Conservation (phyloP, 306 rosid genomes). For the Corylus heterophylla region DNA sequence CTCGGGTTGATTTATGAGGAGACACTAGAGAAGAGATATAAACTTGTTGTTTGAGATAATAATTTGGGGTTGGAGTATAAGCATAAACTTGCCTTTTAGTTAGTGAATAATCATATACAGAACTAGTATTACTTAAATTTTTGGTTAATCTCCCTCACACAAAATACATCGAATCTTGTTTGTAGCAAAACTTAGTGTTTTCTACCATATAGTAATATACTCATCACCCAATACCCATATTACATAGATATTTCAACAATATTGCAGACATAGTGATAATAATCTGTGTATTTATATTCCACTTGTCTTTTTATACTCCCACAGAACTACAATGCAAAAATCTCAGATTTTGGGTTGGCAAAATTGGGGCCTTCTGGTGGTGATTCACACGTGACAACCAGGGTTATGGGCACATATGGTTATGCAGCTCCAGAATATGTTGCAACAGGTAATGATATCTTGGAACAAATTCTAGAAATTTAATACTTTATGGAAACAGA, state of each 20-base stretch:
- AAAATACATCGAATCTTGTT: neutral
- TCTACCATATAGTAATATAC: neutral
- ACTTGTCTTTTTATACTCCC: slow-evolving; percentile 12
- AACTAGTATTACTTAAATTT: slow-evolving; percentile 3
- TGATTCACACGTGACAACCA: slow-evolving; percentile 82
- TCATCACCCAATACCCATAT: neutral
- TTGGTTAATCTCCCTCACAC: neutral
- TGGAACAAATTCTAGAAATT: neutral
- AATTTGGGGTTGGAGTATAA: neutral
- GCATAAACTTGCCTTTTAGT: too few species aligned
- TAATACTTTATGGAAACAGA: neutral
- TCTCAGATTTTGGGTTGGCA: slow-evolving; percentile 88
- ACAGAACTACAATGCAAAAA: slow-evolving; percentile 77
- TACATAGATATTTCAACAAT: neutral
- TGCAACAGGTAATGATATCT: slow-evolving; percentile 62
- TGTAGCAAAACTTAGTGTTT: slow-evolving; percentile 7
- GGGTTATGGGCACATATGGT: slow-evolving; percentile 80
- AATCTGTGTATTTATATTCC: neutral
- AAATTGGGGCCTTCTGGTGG: slow-evolving; percentile 76
- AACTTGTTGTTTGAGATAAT: neutral
- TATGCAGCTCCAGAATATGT: slow-evolving; percentile 92
- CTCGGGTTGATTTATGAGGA: neutral
- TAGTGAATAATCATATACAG: neutral
- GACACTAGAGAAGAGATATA: neutral
- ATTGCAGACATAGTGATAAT: slow-evolving; percentile 3